Conservation (phyloP, 2,329 filamentous ascomycete genomes). For the Exophiala dermatitidis region DNA sequence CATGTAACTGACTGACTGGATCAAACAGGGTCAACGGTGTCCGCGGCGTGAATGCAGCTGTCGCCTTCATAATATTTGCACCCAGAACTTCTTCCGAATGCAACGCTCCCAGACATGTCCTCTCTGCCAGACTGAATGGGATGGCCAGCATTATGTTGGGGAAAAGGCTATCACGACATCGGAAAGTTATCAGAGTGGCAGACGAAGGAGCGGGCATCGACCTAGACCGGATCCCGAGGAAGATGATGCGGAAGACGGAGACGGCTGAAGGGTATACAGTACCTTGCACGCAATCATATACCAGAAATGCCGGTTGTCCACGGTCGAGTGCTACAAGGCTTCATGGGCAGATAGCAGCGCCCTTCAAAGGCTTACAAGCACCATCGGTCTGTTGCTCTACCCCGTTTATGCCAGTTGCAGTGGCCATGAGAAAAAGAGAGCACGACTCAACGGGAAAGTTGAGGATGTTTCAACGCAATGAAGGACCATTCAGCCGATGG, state of each 20-base stretch:
- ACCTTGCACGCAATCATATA: neutral
- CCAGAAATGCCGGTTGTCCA: too few species aligned
- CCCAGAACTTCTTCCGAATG: slow-evolving; percentile 64
- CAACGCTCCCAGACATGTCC: slow-evolving; percentile 59
- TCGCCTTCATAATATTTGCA: slow-evolving; percentile 70
- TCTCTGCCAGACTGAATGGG: slow-evolving; percentile 47
- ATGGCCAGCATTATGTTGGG: slow-evolving; percentile 46
- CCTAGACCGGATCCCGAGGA: neutral
- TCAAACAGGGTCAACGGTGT: slow-evolving; percentile 62
- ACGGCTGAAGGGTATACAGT: neutral
- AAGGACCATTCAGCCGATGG: too few species aligned
- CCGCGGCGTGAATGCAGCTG: slow-evolving; percentile 58
- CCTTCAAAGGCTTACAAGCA: too few species aligned
- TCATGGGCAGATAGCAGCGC: too few species aligned
- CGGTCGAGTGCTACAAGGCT: too few species aligned
- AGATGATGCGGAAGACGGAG: slow-evolving; percentile 9
- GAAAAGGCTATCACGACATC: slow-evolving; percentile 42
- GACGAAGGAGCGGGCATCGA: slow-evolving; percentile 26
- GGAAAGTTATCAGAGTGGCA: slow-evolving; percentile 28
- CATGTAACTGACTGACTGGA: neutral
- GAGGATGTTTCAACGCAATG: too few species aligned
- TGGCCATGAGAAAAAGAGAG: too few species aligned
- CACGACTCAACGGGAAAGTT: too few species aligned
- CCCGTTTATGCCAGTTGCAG: too few species aligned
- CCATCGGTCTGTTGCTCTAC: too few species aligned